Conservation (phyloP, 1,284 basidiomycete species). For the Marasmius tenuissimus region DNA sequence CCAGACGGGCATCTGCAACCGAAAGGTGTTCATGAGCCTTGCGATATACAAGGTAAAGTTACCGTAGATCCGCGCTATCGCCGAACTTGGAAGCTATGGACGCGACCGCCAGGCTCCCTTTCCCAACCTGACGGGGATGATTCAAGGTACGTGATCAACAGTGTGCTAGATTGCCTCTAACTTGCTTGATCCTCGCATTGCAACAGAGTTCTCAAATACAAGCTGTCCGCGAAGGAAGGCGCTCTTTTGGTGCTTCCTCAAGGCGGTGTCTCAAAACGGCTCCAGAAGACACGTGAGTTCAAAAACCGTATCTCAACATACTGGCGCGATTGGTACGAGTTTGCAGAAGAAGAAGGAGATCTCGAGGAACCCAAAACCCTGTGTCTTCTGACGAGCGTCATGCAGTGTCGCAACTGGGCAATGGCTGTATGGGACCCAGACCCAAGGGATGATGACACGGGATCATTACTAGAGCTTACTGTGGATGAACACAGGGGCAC, state of each 20-base stretch:
- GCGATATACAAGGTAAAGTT: not conserved
- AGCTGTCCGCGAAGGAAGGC: not conserved
- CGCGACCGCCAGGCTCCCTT: not conserved
- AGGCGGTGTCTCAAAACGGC: not conserved
- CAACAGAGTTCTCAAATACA: not conserved
- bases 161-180: not conserved
- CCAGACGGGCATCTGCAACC: not conserved
- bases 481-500: not conserved
- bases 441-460: not conserved
- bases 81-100: not conserved
- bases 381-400: not conserved
- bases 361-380: not conserved
- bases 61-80: not conserved
- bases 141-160: not conserved
- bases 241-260: not conserved
- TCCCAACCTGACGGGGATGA: not conserved
- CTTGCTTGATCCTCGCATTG: not conserved
- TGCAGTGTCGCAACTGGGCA: not conserved
- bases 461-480: not conserved
- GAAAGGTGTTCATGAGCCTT: not conserved
- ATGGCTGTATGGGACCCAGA: not conserved
- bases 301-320: not conserved
- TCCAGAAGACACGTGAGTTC: not conserved
- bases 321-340: not conserved
- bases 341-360: not conserved